Evolutionary conservation across 371 early-diverging fungal species (phyloP).

Genomic region (Actinomucor elegans): DNA sequence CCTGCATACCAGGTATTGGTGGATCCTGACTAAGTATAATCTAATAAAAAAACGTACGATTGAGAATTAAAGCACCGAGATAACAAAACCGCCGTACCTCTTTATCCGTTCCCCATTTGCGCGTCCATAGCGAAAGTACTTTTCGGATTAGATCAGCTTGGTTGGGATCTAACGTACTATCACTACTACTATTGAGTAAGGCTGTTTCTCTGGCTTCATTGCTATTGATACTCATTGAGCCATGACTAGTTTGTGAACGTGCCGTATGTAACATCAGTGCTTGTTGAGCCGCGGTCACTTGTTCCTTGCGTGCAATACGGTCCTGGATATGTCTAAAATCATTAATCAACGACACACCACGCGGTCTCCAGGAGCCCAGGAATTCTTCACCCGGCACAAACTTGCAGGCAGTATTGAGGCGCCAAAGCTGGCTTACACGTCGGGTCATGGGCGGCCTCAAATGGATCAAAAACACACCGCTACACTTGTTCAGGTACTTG

Average conservation of each 20-base stretch:
- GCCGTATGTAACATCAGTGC: constrained; percentile 25
- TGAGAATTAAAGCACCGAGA: neutral
- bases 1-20: constrained; percentile 43
- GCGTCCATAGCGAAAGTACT: constrained; percentile 50
- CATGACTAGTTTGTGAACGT: constrained; percentile 25
- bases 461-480: constrained; percentile 56
- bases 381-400: constrained; percentile 84
- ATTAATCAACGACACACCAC: constrained; percentile 69
- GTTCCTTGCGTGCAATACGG: constrained; percentile 33
- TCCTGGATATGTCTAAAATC: constrained; percentile 55
- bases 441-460: constrained; percentile 62
- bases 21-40: constrained; percentile 53
- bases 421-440: constrained; percentile 67
- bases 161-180: neutral
- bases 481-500: constrained; percentile 45
- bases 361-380: constrained; percentile 72
- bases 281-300: constrained; percentile 35
- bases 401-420: constrained; percentile 68
- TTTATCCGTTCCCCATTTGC: constrained; percentile 43
- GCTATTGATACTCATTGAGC: constrained; percentile 13
- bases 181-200: neutral
- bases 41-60: constrained; percentile 29
- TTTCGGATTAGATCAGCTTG: constrained; percentile 38
- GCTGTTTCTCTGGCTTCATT: neutral
- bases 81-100: constrained; percentile 39